phyloP scores from a whole-genome alignment of 1,139 yeast species.

The Wickerhamomyces sp. region DNA sequence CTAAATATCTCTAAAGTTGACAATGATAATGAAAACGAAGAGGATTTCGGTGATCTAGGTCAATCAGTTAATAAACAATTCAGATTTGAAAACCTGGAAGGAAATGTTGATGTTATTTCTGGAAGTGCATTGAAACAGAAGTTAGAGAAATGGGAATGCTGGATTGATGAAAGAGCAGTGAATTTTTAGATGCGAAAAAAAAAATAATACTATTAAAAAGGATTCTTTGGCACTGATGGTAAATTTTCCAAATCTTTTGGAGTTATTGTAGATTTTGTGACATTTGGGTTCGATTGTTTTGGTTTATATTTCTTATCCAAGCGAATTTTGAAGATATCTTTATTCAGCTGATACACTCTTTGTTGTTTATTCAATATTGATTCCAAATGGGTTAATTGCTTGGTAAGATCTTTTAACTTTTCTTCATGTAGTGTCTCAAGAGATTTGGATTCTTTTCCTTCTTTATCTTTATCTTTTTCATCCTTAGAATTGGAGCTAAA shows the following conservation, averaged over 20 bases:
- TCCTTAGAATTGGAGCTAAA: conserved; percentile 24
- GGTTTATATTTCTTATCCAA: conserved; percentile 39
- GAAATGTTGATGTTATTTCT: conserved; percentile 61
- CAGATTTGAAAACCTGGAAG: conserved; percentile 63
- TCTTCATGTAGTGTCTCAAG: conserved; percentile 20
- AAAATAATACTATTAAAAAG: neutral
- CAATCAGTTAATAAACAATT: conserved; percentile 37
- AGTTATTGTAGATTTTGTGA: conserved; percentile 16
- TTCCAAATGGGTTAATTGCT: conserved; percentile 24
- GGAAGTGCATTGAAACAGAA: conserved; percentile 66
- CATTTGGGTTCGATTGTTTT: conserved; percentile 27
- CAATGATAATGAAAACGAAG: conserved; percentile 30
- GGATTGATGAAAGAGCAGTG: conserved; percentile 74
- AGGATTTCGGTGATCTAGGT: conserved; percentile 42
- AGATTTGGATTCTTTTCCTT: conserved; percentile 14
- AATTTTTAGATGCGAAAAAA: conserved; percentile 27
- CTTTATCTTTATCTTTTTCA: conserved; percentile 18
- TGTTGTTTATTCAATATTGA: conserved; percentile 32
- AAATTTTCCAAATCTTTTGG: conserved; percentile 36
- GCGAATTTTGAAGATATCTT: conserved; percentile 50
- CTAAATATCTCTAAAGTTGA: conserved; percentile 40
- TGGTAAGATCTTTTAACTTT: conserved; percentile 27
- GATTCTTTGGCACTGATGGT: conserved; percentile 49
- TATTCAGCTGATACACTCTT: conserved; percentile 46
- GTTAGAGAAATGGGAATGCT: conserved; percentile 59